Conservation (phyloP, 2,329 filamentous ascomycete species). For the Colletotrichum incanum region DNA sequence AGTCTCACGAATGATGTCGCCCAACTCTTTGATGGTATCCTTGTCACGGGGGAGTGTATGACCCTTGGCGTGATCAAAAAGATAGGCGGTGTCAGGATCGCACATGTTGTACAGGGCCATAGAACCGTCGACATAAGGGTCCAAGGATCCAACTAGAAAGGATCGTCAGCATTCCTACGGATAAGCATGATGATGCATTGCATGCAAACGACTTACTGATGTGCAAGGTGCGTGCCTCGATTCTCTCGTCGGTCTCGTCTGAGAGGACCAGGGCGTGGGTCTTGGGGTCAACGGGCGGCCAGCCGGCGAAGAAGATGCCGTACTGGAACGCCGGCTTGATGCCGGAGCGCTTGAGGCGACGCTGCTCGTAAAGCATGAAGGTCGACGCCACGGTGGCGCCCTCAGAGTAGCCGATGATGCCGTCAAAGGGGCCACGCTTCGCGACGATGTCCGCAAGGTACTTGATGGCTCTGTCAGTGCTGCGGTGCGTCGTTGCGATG, state of each 20-base stretch:
- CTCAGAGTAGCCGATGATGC: conserved; percentile 74
- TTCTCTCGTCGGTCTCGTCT: conserved; percentile 64
- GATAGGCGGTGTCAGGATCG: conserved; percentile 69
- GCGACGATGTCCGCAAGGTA: conserved; percentile 63
- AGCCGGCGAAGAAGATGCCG: conserved; percentile 68
- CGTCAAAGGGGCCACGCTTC: conserved; percentile 63
- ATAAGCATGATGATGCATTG: neutral
- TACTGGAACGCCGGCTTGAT: conserved; percentile 59
- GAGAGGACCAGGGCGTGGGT: conserved; percentile 62
- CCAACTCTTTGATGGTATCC: conserved; percentile 63
- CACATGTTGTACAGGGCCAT: conserved; percentile 75
- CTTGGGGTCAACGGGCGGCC: conserved; percentile 65
- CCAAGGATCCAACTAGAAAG: conserved; percentile 64
- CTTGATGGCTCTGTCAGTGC: conserved; percentile 59
- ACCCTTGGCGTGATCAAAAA: conserved; percentile 78
- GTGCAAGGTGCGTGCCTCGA: conserved; percentile 68
- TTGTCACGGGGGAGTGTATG: conserved; percentile 73
- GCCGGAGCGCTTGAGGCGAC: conserved; percentile 47
- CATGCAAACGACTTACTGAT: conserved; percentile 57
- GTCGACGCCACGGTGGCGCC: conserved; percentile 71
- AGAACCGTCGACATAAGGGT: conserved; percentile 74
- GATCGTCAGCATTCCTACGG: conserved; percentile 41
- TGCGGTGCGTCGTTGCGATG: conserved; percentile 55
- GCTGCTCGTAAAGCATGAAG: conserved; percentile 66
- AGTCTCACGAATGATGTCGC: conserved; percentile 58